Evolutionary conservation across 192 early-diverging fungal genomes (phyloP).

Genomic region (Coemansia sp.): DNA sequence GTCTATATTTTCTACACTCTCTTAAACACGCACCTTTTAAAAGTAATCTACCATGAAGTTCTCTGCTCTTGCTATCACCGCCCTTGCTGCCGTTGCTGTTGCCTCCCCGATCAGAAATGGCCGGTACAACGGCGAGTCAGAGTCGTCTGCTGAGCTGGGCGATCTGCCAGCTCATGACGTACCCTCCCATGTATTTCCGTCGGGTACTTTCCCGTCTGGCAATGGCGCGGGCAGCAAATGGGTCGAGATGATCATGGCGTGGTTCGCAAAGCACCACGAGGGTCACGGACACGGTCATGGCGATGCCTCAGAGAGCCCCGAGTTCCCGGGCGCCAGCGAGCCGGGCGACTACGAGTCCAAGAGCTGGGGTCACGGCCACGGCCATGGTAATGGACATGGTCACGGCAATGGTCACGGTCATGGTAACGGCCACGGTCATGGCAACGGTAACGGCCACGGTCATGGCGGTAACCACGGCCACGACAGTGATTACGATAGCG

Average conservation of each 20-base stretch:
- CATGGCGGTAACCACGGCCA: background rate
- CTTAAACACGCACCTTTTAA: background rate
- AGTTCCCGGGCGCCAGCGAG: background rate
- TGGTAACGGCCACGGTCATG: background rate
- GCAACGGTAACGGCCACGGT: background rate
- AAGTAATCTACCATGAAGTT: slow-evolving; percentile 11
- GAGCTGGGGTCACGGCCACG: background rate
- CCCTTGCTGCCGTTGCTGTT: slow-evolving; percentile 10
- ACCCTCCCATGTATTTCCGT: background rate
- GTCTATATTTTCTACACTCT: slow-evolving; percentile 22
- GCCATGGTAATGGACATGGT: background rate
- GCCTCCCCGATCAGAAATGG: slow-evolving; percentile 8
- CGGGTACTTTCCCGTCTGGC: background rate
- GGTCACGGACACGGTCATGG: background rate
- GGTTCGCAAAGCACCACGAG: too few relatives aligned
- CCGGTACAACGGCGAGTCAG: background rate
- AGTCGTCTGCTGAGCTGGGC: background rate
- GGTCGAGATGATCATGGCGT: too few relatives aligned
- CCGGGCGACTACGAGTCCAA: background rate
- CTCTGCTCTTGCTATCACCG: slow-evolving; percentile 6
- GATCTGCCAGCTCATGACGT: background rate
- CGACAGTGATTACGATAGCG: background rate
- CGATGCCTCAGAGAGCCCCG: background rate
- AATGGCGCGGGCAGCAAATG: background rate
- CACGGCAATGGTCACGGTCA: slow-evolving; percentile 6